Evolutionary conservation across 352 stramenopile genomes (phyloP).

Genomic region (Globisporangium radiosum): DNA sequence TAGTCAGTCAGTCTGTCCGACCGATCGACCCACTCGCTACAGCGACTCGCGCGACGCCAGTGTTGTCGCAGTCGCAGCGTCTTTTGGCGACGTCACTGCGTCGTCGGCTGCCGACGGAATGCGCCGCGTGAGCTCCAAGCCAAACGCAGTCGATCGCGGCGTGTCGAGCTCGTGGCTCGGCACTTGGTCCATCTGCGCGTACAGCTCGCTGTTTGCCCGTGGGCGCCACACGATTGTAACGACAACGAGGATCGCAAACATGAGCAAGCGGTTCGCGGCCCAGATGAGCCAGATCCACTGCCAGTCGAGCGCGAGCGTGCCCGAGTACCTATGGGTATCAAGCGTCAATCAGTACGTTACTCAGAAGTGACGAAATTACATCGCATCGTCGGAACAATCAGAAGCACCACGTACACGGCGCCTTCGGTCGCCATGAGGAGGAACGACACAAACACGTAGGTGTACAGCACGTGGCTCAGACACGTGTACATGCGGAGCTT

Average conservation of each 20-base stretch:
- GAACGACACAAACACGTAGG: slow-evolving; percentile 67
- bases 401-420: slow-evolving; percentile 50
- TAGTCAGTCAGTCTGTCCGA: too few species aligned
- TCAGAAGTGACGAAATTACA: not conserved
- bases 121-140: slow-evolving; percentile 53
- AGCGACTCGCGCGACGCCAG: slow-evolving; percentile 3
- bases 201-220: slow-evolving; percentile 51
- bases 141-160: slow-evolving; percentile 32
- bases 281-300: slow-evolving; percentile 75
- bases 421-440: slow-evolving; percentile 70
- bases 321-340: slow-evolving; percentile 48
- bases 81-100: slow-evolving; percentile 13
- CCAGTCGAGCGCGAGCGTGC: slow-evolving; percentile 53
- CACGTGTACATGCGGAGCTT: slow-evolving; percentile 75
- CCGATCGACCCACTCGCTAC: not conserved
- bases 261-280: slow-evolving; percentile 64
- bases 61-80: not conserved
- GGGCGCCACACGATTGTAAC: slow-evolving; percentile 73
- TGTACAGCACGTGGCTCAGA: slow-evolving; percentile 45
- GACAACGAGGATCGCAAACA: slow-evolving; percentile 60
- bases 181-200: slow-evolving; percentile 77
- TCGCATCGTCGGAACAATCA: not conserved
- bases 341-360: too few species aligned
- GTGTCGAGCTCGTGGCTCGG: slow-evolving; percentile 56
- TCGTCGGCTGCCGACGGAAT: slow-evolving; percentile 41